Percentiles rank a stretch among this genome's conserved stretches.
Conservation (phyloP, 1,284 basidiomycete genomes). For the Sporisorium graminicola region DNA sequence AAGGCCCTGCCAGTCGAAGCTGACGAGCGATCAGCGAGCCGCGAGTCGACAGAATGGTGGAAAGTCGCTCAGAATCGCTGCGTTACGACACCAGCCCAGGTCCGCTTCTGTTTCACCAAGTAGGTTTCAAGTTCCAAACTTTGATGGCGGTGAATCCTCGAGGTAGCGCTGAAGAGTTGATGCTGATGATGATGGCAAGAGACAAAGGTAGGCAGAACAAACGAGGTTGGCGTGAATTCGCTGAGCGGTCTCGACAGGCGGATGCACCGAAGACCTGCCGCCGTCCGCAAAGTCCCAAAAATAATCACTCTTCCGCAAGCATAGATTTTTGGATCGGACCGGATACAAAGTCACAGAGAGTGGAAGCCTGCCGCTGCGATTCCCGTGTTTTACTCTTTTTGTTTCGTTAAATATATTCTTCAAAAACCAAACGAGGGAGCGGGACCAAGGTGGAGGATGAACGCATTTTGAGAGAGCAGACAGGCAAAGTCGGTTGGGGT, state of each 20-base stretch:
- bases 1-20: constrained; percentile 38
- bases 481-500: neutral
- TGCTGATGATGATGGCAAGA: constrained; percentile 17
- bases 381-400: neutral
- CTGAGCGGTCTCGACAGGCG: constrained; percentile 1
- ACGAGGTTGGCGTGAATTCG: constrained; percentile 2
- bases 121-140: too few relatives aligned
- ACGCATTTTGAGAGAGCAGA: neutral
- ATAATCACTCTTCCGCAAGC: too few relatives aligned
- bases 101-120: too few relatives aligned
- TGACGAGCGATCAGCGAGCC: constrained; percentile 31
- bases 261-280: constrained; percentile 32
- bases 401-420: neutral
- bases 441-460: constrained; percentile 13
- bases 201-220: neutral
- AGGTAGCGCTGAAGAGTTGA: neutral
- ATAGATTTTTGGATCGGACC: too few relatives aligned
- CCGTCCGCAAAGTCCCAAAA: neutral
- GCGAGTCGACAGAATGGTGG: constrained; percentile 41
- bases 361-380: constrained; percentile 14
- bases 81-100: neutral
- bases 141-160: too few relatives aligned
- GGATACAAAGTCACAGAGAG: neutral
- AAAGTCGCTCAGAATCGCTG: neutral
- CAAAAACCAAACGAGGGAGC: neutral